These are phyloP conservation scores for Stephania japonica DNA, from an alignment of 164 flowering plant species.

Conservation along the genomic window DNA sequence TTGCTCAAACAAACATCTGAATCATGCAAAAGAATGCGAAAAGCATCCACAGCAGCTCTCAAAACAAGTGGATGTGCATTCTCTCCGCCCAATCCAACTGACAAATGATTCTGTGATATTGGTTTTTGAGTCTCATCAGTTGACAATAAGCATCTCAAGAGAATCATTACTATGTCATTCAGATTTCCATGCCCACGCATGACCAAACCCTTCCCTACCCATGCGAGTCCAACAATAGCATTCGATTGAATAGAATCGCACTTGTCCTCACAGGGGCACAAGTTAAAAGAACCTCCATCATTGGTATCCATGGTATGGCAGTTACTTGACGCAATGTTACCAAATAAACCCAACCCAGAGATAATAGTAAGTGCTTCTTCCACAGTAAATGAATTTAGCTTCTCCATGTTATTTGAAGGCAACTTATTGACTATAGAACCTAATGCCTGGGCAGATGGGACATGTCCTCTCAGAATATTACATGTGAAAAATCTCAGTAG, in stretches of 20 bases:
- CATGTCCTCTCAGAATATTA: slow-evolving; percentile 45
- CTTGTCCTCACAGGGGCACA: slow-evolving; percentile 17
- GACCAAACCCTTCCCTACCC: slow-evolving; percentile 93
- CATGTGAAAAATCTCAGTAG: slow-evolving; percentile 36
- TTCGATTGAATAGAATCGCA: slow-evolving; percentile 29
- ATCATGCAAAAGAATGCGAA: slow-evolving; percentile 65
- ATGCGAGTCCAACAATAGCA: slow-evolving; percentile 68
- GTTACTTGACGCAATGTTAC: slow-evolving; percentile 11
- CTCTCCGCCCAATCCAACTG: slow-evolving; percentile 18
- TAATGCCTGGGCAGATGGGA: slow-evolving; percentile 84
- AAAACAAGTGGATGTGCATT: slow-evolving; percentile 23
- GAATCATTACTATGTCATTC: slow-evolving; percentile 49
- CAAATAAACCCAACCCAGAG: slow-evolving; percentile 22
- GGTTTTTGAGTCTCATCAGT: slow-evolving; percentile 13
- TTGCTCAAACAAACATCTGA: slow-evolving; percentile 69
- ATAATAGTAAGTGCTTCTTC: slow-evolving; percentile 63
- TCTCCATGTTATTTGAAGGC: slow-evolving; percentile 24
- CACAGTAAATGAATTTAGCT: slow-evolving; percentile 32
- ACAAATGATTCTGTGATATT: slow-evolving; percentile 15
- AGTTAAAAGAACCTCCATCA: slow-evolving; percentile 18
- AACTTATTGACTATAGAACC: slow-evolving; percentile 85
- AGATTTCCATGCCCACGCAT: slow-evolving; percentile 87
- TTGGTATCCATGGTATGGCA: slow-evolving; percentile 11
- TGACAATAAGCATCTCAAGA: slow-evolving; percentile 48
- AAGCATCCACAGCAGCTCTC: slow-evolving; percentile 75